phyloP scores from a whole-genome alignment of 768 basidiomycete genomes.

The Brasilioporus rufonigricans region DNA sequence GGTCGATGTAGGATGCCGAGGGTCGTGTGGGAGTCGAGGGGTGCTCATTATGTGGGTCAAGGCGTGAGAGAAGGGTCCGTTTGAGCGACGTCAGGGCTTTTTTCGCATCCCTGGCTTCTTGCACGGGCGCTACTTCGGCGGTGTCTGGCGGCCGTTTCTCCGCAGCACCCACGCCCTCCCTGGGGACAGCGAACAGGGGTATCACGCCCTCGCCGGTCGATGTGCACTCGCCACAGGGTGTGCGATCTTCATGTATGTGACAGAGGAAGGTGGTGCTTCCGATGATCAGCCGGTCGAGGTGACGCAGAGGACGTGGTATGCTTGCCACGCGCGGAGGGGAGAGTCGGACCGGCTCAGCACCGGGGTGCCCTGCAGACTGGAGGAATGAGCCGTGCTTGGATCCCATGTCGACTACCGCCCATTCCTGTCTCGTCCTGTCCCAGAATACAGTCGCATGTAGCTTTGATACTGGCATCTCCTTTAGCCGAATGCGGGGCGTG shows the following conservation, averaged over 20 bases:
- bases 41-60: conserved; percentile 26
- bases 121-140: conserved; percentile 4
- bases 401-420: conserved; percentile 83
- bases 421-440: conserved; percentile 56
- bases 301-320: conserved; percentile 58
- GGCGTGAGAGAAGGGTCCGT: conserved; percentile 58
- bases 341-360: conserved; percentile 44
- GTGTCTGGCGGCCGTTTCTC: conserved; percentile 24
- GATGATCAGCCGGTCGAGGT: conserved; percentile 63
- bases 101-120: conserved; percentile 49
- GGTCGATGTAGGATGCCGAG: conserved; percentile 49
- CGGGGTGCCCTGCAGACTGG: conserved; percentile 19
- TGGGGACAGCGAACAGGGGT: conserved; percentile 44
- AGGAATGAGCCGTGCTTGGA: conserved; percentile 83
- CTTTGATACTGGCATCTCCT: conserved; percentile 84
- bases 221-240: conserved; percentile 64
- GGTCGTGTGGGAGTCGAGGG: conserved; percentile 14
- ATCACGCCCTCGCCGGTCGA: conserved; percentile 53
- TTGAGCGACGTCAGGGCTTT: conserved; percentile 66
- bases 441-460: conserved; percentile 74
- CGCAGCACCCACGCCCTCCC: conserved; percentile 9
- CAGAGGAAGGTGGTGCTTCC: conserved; percentile 70
- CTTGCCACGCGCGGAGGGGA: conserved; percentile 68
- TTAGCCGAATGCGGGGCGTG: conserved; percentile 67
- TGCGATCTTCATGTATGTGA: conserved; percentile 62